phyloP scores from a whole-genome alignment of 2,329 filamentous ascomycete genomes.

The Teratosphaeria destructans region DNA sequence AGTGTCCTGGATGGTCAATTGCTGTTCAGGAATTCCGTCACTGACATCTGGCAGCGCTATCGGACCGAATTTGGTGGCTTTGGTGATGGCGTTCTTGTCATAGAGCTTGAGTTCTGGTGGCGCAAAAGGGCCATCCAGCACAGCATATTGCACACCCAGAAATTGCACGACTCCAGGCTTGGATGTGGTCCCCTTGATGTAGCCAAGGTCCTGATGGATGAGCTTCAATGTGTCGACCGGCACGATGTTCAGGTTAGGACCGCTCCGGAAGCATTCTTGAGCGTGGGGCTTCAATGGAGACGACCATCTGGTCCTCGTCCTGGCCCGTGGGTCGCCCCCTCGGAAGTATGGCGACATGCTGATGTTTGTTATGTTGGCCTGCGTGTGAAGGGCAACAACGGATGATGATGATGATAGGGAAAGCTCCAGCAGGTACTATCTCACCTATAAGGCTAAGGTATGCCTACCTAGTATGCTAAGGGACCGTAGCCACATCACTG shows the following conservation, averaged over 20 bases:
- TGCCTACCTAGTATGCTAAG: background rate
- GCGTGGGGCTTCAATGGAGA: background rate
- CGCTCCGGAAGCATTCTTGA: background rate
- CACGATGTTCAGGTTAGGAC: background rate
- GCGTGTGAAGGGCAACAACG: background rate
- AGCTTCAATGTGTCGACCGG: slow-evolving; percentile 2
- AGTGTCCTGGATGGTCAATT: slow-evolving; percentile 32
- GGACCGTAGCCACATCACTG: no score
- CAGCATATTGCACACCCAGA: slow-evolving; percentile 30
- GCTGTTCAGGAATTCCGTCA: slow-evolving; percentile 35
- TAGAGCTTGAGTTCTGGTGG: slow-evolving; percentile 22
- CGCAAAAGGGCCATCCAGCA: slow-evolving; percentile 28
- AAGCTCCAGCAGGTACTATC: background rate
- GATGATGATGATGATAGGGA: background rate
- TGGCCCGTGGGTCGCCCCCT: background rate
- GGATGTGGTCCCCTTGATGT: slow-evolving; percentile 13
- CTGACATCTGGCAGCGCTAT: slow-evolving; percentile 29
- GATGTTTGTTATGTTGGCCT: background rate
- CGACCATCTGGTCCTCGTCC: background rate
- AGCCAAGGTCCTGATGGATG: slow-evolving; percentile 15
- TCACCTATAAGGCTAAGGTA: background rate
- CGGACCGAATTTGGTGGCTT: slow-evolving; percentile 29
- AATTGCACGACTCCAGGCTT: slow-evolving; percentile 22
- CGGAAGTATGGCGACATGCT: background rate
- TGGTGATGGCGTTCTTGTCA: slow-evolving; percentile 14